These are phyloP conservation scores for Chrysosporium queenslandicum DNA, from an alignment of 2,329 filamentous ascomycete species.

Conservation along the genomic window DNA sequence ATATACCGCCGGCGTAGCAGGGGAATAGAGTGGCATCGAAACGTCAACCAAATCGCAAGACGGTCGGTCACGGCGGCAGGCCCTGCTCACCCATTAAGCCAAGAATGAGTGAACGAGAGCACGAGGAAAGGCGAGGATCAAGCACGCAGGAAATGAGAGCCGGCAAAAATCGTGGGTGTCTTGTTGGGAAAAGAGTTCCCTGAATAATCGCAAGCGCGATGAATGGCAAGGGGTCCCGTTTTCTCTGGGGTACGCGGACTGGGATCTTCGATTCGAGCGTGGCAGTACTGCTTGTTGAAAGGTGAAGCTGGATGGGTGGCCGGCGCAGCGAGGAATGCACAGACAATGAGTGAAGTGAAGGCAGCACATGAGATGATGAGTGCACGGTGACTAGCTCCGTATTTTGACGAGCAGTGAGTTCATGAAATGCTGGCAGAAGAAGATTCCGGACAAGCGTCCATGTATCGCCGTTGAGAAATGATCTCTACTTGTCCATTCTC, in stretches of 20 bases:
- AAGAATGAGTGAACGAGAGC: background rate
- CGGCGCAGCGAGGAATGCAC: slow-evolving; percentile 2
- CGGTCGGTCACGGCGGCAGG: slow-evolving; percentile 12
- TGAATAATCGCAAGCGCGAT: slow-evolving; percentile 6
- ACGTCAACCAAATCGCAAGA: slow-evolving; percentile 24
- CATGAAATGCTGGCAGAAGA: too few species aligned
- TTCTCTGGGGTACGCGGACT: background rate
- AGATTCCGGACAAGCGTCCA: background rate
- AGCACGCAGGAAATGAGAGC: background rate
- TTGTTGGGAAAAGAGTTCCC: background rate
- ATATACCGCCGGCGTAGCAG: slow-evolving; percentile 27
- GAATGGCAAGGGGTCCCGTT: slow-evolving; percentile 1
- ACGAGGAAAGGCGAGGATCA: background rate
- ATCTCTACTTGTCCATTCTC: background rate
- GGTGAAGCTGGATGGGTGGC: slow-evolving; percentile 3
- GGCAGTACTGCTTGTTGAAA: slow-evolving; percentile 2
- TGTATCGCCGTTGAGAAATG: too few species aligned
- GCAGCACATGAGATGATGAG: slow-evolving; percentile 9
- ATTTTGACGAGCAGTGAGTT: too few species aligned
- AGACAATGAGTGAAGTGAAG: slow-evolving; percentile 1
- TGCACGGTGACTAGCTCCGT: background rate
- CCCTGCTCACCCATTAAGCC: slow-evolving; percentile 5
- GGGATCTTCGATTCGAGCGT: background rate
- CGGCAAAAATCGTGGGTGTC: background rate
- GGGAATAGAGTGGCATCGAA: slow-evolving; percentile 33